phyloP scores from a whole-genome alignment of 2,329 filamentous ascomycete species.

The Didymella lethalis region DNA sequence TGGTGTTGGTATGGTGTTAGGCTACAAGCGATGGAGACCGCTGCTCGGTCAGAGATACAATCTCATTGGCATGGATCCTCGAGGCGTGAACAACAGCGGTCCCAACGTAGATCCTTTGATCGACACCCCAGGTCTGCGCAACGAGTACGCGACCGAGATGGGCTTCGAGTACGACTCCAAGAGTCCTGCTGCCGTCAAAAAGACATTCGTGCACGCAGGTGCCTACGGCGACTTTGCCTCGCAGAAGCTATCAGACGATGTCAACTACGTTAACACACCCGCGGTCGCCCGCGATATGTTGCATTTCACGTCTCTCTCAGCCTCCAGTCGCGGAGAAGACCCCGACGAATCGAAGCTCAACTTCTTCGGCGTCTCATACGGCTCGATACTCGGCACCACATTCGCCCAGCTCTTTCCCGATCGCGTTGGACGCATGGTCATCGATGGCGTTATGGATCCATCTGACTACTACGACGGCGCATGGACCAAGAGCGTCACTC shows the following conservation, averaged over 20 bases:
- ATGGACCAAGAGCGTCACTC: constrained; percentile 50
- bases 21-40: neutral
- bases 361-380: constrained; percentile 56
- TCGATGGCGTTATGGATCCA: constrained; percentile 52
- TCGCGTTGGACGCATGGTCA: constrained; percentile 44
- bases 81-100: constrained; percentile 35
- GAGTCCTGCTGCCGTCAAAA: constrained; percentile 41
- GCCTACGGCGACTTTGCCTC: constrained; percentile 26
- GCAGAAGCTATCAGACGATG: constrained; percentile 10
- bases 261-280: constrained; percentile 4
- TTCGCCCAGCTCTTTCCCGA: constrained; percentile 58
- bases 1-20: constrained; percentile 34
- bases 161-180: neutral
- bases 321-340: neutral
- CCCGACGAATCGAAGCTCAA: constrained; percentile 44
- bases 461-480: constrained; percentile 58
- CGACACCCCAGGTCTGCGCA: neutral
- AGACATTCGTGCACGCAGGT: constrained; percentile 42
- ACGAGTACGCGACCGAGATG: constrained; percentile 30
- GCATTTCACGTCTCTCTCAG: neutral
- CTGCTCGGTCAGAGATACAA: constrained; percentile 40
- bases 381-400: constrained; percentile 56
- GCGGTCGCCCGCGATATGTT: constrained; percentile 1
- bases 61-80: constrained; percentile 45
- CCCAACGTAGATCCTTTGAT: constrained; percentile 24